These are phyloP conservation scores for Hyparrhenia diplandra DNA, from an alignment of 176 grass and related monocot species.

Conservation along the genomic window DNA sequence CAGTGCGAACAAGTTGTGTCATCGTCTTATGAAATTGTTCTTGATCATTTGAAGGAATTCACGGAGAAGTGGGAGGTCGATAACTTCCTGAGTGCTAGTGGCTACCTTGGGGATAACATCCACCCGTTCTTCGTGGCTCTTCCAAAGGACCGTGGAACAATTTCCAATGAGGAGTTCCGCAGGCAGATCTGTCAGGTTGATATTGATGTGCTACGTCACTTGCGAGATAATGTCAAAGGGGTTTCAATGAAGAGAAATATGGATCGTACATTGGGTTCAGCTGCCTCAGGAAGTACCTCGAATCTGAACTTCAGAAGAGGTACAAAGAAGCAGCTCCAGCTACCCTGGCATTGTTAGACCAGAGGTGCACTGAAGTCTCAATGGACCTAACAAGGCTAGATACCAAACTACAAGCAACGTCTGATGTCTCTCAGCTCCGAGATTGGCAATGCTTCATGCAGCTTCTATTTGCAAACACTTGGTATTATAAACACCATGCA, in stretches of 20 bases:
- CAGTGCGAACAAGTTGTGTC: neutral
- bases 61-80: constrained; percentile 92
- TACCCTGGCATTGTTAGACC: constrained; percentile 84
- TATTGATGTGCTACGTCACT: constrained; percentile 58
- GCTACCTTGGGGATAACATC: constrained; percentile 90
- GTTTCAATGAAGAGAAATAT: constrained; percentile 94
- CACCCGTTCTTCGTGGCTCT: constrained; percentile 93
- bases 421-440: constrained; percentile 86
- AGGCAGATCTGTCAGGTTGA: constrained; percentile 93
- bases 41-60: constrained; percentile 73
- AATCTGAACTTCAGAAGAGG: constrained; percentile 87
- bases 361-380: constrained; percentile 82
- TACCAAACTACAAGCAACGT: constrained; percentile 80
- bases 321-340: constrained; percentile 96
- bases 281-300: constrained; percentile 74
- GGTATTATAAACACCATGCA: constrained; percentile 40
- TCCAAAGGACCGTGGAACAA: constrained; percentile 92
- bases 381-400: constrained; percentile 63
- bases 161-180: constrained; percentile 89
- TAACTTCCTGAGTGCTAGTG: constrained; percentile 76
- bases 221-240: constrained; percentile 83
- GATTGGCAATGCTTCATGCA: constrained; percentile 86
- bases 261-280: constrained; percentile 70
- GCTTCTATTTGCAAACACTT: constrained; percentile 87
- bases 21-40: neutral